These are phyloP conservation scores for Helenozyma rhizophorensis DNA, from an alignment of 805 yeast species.

Conservation along the genomic window DNA sequence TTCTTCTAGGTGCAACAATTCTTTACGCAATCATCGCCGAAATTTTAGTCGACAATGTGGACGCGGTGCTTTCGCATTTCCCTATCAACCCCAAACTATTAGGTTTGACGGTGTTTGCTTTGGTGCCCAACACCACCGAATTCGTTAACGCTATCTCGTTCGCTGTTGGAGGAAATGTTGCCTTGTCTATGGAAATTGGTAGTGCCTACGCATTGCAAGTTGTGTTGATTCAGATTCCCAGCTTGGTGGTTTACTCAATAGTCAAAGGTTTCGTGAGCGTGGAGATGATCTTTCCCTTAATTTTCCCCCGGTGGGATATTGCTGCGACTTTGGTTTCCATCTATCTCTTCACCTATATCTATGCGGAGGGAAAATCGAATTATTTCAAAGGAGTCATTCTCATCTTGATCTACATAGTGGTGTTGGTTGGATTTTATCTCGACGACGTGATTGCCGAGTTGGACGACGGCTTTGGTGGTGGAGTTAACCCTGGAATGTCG, in stretches of 20 bases:
- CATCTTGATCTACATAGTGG: conserved; percentile 70
- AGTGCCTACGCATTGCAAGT: conserved; percentile 97
- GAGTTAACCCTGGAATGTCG: background rate
- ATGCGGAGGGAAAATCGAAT: conserved; percentile 95
- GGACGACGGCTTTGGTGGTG: background rate
- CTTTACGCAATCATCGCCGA: conserved; percentile 93
- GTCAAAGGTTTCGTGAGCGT: conserved; percentile 36
- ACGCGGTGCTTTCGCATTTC: conserved; percentile 69
- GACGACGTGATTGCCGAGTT: conserved; percentile 34
- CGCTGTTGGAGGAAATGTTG: conserved; percentile 94
- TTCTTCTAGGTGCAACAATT: conserved; percentile 77
- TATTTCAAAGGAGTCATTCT: conserved; percentile 93
- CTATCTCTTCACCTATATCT: conserved; percentile 84
- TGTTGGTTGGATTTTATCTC: conserved; percentile 77
- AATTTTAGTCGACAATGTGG: conserved; percentile 88
- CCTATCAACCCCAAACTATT: conserved; percentile 89
- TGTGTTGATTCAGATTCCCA: conserved; percentile 88
- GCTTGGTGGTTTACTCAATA: conserved; percentile 75
- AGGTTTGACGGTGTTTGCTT: conserved; percentile 91
- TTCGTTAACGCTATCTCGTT: conserved; percentile 95
- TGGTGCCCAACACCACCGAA: conserved; percentile 96
- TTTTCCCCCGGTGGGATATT: conserved; percentile 95
- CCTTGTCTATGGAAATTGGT: conserved; percentile 96
- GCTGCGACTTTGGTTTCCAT: conserved; percentile 82
- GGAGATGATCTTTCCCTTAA: conserved; percentile 63